Evolutionary conservation across 306 rosid genomes (phyloP), one percentile per base, ranked within the genome.

Genomic region (Malus sieversii): DNA sequence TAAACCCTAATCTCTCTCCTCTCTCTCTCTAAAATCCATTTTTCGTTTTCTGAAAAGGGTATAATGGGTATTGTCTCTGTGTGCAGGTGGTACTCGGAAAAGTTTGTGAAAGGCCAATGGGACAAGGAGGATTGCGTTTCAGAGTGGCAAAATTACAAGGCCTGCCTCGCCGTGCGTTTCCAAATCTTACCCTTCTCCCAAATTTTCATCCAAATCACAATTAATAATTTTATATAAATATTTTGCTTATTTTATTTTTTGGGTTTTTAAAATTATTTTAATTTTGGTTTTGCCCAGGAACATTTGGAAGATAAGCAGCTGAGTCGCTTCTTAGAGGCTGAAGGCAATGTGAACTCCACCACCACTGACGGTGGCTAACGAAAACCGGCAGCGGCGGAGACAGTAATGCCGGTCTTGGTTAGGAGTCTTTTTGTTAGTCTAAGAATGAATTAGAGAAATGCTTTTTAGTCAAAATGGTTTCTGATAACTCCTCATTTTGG

Each of bases 91-190:
- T 89, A 92, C 53, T 82, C 96, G 1, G 97, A 95, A 77, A 91
- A 87, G 84, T 90, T 86, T 73, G 81, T 92, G 20, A 88, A 92
- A 79, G 96, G 96, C 71, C 85, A 83, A 33, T 90, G 89, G 88
- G 90, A 85, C 78, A 89, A 87, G 80, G 85, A 84, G 82, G 96
- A 89, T 22, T 95, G 97, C 40, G 83, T 79, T 75, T 78, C 87
- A 8, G 97, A 92, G 73, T 90, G 98, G 98, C 81, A 85, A 64
- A 87, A 90, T 51, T 95, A 92, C 92, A 83, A 87, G 79, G 89
- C 97, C 62, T 92, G 97, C 80, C 92, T 95, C 29, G 88, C 91
- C 48, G 97, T 92, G 81, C 46, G 46, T 64, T 51, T 29, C 4
- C 19, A n/a, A 42, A 4, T n/a, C 35, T 38, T 38, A 18, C 65